phyloP scores from a whole-genome alignment of 345 rosid genomes.

The Eucalyptus fibrosa region DNA sequence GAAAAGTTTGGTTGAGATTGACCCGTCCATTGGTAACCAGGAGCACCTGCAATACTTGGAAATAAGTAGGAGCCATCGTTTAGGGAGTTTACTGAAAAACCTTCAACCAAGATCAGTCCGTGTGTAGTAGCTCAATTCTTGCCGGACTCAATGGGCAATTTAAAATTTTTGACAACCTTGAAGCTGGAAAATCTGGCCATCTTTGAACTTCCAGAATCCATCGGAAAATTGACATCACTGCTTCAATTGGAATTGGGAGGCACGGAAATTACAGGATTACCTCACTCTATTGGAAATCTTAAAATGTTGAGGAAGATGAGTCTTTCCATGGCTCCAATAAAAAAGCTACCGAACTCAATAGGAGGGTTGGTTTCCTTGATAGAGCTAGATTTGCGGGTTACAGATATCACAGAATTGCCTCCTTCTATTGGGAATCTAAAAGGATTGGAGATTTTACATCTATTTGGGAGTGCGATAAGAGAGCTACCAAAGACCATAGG shows the following conservation, averaged over 20 bases:
- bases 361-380: too few relatives aligned
- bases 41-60: neutral
- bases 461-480: too few relatives aligned
- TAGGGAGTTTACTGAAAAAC: neutral
- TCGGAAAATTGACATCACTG: neutral
- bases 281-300: neutral
- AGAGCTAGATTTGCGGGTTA: fast-evolving
- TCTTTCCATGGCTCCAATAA: too few relatives aligned
- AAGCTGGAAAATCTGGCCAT: neutral
- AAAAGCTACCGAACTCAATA: too few relatives aligned
- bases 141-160: neutral
- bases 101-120: neutral
- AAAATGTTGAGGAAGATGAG: too few relatives aligned
- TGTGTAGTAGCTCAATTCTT: neutral
- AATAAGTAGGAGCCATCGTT: neutral
- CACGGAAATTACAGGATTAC: too few relatives aligned
- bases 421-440: too few relatives aligned
- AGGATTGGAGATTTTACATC: too few relatives aligned
- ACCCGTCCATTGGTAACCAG: neutral
- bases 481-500: too few relatives aligned
- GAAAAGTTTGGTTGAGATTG: neutral
- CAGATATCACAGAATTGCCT: too few relatives aligned
- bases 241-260: too few relatives aligned
- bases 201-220: neutral
- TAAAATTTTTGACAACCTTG: neutral